A percentile compares a stretch with the other conserved stretches of the same genome.
Evolutionary conservation across 768 basidiomycete genomes (phyloP).

Genomic region (Rhizopogon vulgaris): DNA sequence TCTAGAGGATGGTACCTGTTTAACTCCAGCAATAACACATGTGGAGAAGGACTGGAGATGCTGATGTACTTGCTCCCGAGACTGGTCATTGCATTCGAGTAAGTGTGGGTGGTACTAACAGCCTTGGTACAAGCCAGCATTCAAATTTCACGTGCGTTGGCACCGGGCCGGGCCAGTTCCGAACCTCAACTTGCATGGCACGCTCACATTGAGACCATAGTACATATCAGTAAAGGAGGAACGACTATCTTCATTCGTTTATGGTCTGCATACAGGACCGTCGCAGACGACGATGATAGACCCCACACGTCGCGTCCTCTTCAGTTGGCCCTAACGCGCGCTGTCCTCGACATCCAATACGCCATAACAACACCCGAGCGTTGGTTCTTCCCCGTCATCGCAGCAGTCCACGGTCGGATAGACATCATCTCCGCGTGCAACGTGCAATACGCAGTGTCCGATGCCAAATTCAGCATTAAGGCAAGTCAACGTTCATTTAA

Average conservation of each 20-base stretch:
- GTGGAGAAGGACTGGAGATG: conserved; percentile 27
- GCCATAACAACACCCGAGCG: conserved; percentile 64
- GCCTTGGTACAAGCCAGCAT: too few relatives aligned
- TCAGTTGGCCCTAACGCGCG: conserved; percentile 36
- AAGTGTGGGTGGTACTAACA: too few relatives aligned
- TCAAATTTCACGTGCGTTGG: too few relatives aligned
- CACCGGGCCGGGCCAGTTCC: too few relatives aligned
- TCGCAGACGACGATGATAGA: too few relatives aligned
- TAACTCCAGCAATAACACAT: conserved; percentile 37
- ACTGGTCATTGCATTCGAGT: not conserved
- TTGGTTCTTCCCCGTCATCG: conserved; percentile 77
- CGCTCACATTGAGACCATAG: too few relatives aligned
- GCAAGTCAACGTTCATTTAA: conserved; percentile 34
- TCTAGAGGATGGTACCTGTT: conserved; percentile 18
- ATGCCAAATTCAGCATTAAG: conserved; percentile 66
- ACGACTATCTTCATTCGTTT: too few relatives aligned
- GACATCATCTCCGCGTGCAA: conserved; percentile 72
- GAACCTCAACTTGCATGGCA: too few relatives aligned
- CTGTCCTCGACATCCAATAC: conserved; percentile 57
- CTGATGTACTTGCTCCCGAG: conserved; percentile 18
- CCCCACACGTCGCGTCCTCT: conserved; percentile 47
- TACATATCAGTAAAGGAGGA: too few relatives aligned
- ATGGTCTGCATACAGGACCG: too few relatives aligned
- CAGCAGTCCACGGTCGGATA: conserved; percentile 74
- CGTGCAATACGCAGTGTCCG: conserved; percentile 63